Evolutionary conservation across 139 green algal genomes (phyloP), one percentile per base, ranked within the genome.

Genomic region (Chlorella sorokiniana): DNA sequence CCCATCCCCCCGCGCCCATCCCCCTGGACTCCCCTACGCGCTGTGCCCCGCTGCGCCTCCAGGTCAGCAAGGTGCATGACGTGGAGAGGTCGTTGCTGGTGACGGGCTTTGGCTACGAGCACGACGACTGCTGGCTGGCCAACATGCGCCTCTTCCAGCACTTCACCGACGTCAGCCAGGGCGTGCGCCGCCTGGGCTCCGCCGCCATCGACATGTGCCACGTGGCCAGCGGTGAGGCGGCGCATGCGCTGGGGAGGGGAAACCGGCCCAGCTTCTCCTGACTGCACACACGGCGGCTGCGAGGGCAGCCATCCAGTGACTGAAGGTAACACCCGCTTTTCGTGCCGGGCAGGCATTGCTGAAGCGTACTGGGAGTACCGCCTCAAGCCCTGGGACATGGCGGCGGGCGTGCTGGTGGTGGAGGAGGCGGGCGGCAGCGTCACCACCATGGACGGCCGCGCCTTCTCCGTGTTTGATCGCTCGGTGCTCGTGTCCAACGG

Each of bases 91-190:
- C 83, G 11, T 73, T 97, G 2, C 76, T 97, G 70, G 91, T 95
- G 3, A 98, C 94, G 1, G 94, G 95, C 8, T 98, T 98, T 82
- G 94, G 92, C 0, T 95, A 96, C 83, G 91, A 96, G 56, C 93
- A 96, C 81, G 90, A 92, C 78, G 93, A 90, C 56, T 89, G 93
- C 2, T 98, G 95, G 95, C 4, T 69, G 2, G 81, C 87, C 33
- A 98, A 97, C 89, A 89, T 98, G 78, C 88, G 95, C 62, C 77
- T 98, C 23, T 98, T 98, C 91, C 92, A 93, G 84, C 70, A 97
- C 64, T 95, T 95, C 78, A 98, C 95, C 10, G 92, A 98, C 77
- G 83, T 94, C 5, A 90, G 78, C 0, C 83, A 92, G 65, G 93
- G 91, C 6, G 95, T 98, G 70, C 74, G 95, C 37, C 83, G 95